Conservation (phyloP, 306 rosid genomes). For the Herpetospermum pedunculosum region DNA sequence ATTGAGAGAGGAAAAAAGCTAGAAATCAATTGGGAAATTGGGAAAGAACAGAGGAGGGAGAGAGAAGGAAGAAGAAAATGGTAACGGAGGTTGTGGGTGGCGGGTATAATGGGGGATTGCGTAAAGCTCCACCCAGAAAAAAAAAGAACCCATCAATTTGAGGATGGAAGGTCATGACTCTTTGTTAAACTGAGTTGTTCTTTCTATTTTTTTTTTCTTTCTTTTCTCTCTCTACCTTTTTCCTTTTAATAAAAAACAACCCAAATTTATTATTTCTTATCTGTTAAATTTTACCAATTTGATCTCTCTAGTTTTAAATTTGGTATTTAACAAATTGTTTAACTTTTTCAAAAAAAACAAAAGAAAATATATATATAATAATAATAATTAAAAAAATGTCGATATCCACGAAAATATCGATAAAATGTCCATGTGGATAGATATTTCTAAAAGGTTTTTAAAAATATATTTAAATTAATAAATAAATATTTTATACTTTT, state of each 20-base stretch:
- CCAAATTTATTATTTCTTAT: background rate
- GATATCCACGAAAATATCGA: no score
- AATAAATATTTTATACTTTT: no score
- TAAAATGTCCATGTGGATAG: no score
- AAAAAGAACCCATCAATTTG: conserved; percentile 23
- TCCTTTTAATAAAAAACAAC: background rate
- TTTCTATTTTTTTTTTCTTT: no score
- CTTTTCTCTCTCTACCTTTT: background rate
- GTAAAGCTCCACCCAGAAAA: conserved; percentile 63
- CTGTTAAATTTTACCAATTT: no score
- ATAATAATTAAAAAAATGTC: no score
- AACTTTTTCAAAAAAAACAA: no score
- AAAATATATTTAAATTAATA: no score
- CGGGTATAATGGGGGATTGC: conserved; percentile 67
- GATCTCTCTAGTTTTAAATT: no score
- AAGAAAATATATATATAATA: no score
- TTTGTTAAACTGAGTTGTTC: background rate
- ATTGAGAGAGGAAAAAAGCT: background rate
- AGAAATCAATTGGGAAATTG: background rate
- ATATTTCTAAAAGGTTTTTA: no score
- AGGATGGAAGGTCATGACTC: conserved; percentile 10
- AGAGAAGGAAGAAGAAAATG: background rate
- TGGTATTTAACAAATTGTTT: no score
- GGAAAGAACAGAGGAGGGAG: background rate
- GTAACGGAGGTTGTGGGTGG: conserved; percentile 8